Conservation (phyloP, 495 filamentous ascomycete genomes). For the Aspergillus biplanus region DNA sequence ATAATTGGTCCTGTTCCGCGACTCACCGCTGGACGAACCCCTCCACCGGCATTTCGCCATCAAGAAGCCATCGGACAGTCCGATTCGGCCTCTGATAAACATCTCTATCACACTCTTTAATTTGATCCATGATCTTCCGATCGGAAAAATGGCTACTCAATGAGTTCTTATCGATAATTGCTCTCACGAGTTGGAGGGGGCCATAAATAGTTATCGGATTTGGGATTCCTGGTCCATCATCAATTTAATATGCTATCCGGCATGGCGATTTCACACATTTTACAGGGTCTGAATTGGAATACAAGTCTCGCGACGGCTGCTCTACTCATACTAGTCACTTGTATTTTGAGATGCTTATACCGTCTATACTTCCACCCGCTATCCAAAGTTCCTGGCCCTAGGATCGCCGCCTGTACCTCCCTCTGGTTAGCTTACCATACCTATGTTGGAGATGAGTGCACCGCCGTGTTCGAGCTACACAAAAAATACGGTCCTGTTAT, state of each 20-base stretch:
- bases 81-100: no score
- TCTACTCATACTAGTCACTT: neutral
- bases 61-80: no score
- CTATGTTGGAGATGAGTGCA: slow-evolving; percentile 46
- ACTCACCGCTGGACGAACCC: neutral
- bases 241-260: neutral
- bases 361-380: slow-evolving; percentile 39
- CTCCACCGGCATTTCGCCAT: no score
- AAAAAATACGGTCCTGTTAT: slow-evolving; percentile 48
- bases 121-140: no score
- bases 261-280: neutral
- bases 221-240: neutral
- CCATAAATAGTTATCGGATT: no score
- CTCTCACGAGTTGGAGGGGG: no score
- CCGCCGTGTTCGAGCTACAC: slow-evolving; percentile 41
- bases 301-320: neutral
- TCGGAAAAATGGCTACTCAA: no score
- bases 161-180: no score
- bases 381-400: slow-evolving; percentile 42
- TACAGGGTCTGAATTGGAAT: neutral
- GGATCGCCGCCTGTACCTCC: slow-evolving; percentile 40
- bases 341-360: slow-evolving; percentile 26
- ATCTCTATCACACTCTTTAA: no score
- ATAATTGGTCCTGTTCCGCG: no score
- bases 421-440: slow-evolving; percentile 48